Evolutionary conservation across 208 protist genomes (phyloP), one percentile per base, ranked within the genome.

Genomic region (Wallacemonas sp.): DNA sequence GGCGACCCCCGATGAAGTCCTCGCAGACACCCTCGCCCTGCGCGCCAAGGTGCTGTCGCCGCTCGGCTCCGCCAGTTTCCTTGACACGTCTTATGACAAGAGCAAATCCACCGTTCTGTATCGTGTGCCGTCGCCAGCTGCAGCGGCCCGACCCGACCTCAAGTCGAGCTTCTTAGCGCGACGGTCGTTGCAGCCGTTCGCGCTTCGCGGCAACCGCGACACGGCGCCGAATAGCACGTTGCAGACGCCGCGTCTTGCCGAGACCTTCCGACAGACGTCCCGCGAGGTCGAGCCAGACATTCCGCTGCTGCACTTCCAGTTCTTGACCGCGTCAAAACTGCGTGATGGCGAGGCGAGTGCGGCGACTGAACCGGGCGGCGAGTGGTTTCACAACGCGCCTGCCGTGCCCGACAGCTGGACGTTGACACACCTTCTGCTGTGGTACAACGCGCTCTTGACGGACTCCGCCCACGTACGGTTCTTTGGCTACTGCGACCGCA

Each of bases 401-500:
- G 21, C 15, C 22, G 26, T 22, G 50, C 37, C 66, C 3, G 0
- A 57, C 30, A 0, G 50, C n/a, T 89, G 79, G 77, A 81, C 79
- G 39, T 73, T 89, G 52, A 68, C 73, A 32, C 72, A 79, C 67
- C 68, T 89, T 12, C 64, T 89, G 10, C 75, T 63, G 34, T 84
- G 79, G 83, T 81, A 76, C 62, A 71, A 76, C 66, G 52, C 72
- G 19, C 66, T 89, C 32, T 44, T 76, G 33, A 79, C 69, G 1
- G 76, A 82, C 53, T 44, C 53, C n/a, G 53, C 42, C 17, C 73
- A 79, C 55, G 57, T 76, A 30, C 71, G 68, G 34, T 65, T 74
- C 41, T 89, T 84, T 61, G 76, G 79, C 34, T 84, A 78, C 63
- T 77, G 83, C 30, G 46, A 81, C 41, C 72, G 73, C 34, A 81